Evolutionary conservation across 192 early-diverging fungal species (phyloP), one percentile per base, ranked within the genome.

Genomic region (Coemansia sp.): DNA sequence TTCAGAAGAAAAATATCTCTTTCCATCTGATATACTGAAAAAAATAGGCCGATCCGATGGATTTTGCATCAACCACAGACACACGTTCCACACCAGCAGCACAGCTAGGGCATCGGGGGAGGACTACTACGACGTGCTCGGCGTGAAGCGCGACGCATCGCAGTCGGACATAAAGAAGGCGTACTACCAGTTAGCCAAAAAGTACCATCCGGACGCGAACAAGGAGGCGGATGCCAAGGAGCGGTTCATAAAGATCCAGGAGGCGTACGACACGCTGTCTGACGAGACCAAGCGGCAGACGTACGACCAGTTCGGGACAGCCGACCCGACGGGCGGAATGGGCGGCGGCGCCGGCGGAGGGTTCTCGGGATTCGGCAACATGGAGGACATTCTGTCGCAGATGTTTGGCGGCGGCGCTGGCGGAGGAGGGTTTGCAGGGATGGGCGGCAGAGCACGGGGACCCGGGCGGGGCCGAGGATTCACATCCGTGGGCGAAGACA

Each of bases 151-250:
- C 68, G 85, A 84, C 44, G 89, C 96, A 5, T 88, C 92, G 37
- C 85, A 89, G 44, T 64, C 80, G 40, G 96, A 99, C 56, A 97
- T 99, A 77, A 99, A 99, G 76, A 95, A 96, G 82, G 93, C 94
- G 11, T 99, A 99, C 85, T 99, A 99, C 81, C 83, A 88, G 52
- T 86, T 98, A 59, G 97, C 97, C 21, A 97, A 98, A 76, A 88
- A 98, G 77, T 98, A 91, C 82, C 97, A 99, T 74, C 97, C 97
- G 1, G 97, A 99, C 68, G 96, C 97, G 16, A 98, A 96, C 89
- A 97, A 98, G 72, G 92, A 91, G 40, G 81, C 89, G 40, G 86
- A 85, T 9, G 93, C 97, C 38, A 93, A 95, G 65, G 97, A 99
- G 75, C 94, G 93, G 84, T 99, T 99, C 84, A 84, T 97, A 10